phyloP scores from a whole-genome alignment of 2,329 filamentous ascomycete species.

The Bipolaris oryzae region DNA sequence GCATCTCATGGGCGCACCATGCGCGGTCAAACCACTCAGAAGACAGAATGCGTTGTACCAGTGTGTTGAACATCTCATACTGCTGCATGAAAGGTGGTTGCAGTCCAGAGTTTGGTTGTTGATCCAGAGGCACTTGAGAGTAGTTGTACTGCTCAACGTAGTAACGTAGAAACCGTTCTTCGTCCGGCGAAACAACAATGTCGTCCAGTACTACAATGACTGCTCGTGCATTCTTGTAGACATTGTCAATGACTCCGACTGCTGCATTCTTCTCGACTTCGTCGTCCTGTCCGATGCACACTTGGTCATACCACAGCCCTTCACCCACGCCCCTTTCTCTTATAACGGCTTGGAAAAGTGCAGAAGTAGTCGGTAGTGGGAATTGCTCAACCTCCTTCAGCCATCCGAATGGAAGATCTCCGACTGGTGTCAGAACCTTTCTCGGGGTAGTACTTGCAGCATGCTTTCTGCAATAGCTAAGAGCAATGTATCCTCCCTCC shows the following conservation, averaged over 20 bases:
- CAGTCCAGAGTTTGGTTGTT: constrained; percentile 34
- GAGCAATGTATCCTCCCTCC: constrained; percentile 50
- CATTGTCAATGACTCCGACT: constrained; percentile 51
- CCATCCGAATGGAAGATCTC: constrained; percentile 46
- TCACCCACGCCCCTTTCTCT: constrained; percentile 47
- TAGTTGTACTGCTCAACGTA: constrained; percentile 49
- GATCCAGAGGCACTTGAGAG: constrained; percentile 23
- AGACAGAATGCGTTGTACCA: constrained; percentile 45
- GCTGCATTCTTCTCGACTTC: constrained; percentile 49
- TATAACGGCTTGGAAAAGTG: constrained; percentile 51
- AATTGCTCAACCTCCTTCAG: constrained; percentile 43
- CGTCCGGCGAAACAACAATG: constrained; percentile 43
- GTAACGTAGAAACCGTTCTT: constrained; percentile 45
- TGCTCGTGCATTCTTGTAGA: constrained; percentile 51
- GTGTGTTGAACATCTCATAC: constrained; percentile 31
- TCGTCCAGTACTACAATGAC: constrained; percentile 54
- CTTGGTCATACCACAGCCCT: constrained; percentile 55
- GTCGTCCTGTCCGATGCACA: constrained; percentile 52
- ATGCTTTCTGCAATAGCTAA: constrained; percentile 53
- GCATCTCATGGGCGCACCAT: constrained; percentile 55
- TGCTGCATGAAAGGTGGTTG: constrained; percentile 42
- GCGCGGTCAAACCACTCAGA: constrained; percentile 54
- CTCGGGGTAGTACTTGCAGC: constrained; percentile 32
- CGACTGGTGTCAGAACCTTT: constrained; percentile 30
- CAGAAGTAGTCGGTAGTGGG: constrained; percentile 47